Conservation (phyloP, 2,329 filamentous ascomycete species). For the Lithohypha guttulata region DNA sequence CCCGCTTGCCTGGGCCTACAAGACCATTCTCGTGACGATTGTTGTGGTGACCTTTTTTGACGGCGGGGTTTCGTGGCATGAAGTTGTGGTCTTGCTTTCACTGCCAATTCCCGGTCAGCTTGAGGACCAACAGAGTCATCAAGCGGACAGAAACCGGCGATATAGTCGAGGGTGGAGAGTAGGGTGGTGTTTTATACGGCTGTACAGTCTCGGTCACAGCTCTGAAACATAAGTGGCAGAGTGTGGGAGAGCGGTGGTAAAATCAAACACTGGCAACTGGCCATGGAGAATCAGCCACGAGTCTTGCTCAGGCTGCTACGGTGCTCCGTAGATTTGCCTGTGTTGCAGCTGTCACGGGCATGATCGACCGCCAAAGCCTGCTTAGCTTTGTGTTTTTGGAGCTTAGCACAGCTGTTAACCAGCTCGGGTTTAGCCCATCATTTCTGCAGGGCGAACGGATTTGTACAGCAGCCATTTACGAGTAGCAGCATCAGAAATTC, state of each 20-base stretch:
- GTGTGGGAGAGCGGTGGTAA: neutral
- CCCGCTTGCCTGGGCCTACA: slow-evolving; percentile 64
- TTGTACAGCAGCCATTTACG: too few species aligned
- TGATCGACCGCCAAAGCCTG: neutral
- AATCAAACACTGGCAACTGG: neutral
- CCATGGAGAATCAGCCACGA: neutral
- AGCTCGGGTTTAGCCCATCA: too few species aligned
- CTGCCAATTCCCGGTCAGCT: slow-evolving; percentile 21
- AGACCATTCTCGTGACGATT: slow-evolving; percentile 78
- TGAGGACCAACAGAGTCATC: slow-evolving; percentile 21
- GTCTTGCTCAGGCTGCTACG: too few species aligned
- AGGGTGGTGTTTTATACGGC: neutral
- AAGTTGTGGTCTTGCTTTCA: slow-evolving; percentile 23
- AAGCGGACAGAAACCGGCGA: slow-evolving; percentile 23
- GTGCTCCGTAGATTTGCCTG: neutral
- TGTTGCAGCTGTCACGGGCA: slow-evolving; percentile 1
- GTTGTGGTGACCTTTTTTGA: slow-evolving; percentile 54
- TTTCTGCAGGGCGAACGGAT: too few species aligned
- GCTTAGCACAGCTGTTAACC: too few species aligned
- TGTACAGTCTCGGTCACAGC: neutral
- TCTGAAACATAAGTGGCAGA: neutral
- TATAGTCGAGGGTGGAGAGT: neutral
- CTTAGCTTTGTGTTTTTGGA: slow-evolving; percentile 3
- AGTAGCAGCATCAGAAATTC: too few species aligned
- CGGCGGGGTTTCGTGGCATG: slow-evolving; percentile 40